Evolutionary conservation across 1,139 yeast species (phyloP), one percentile per base, ranked within the genome.

Genomic region (Candida frijolesensis): DNA sequence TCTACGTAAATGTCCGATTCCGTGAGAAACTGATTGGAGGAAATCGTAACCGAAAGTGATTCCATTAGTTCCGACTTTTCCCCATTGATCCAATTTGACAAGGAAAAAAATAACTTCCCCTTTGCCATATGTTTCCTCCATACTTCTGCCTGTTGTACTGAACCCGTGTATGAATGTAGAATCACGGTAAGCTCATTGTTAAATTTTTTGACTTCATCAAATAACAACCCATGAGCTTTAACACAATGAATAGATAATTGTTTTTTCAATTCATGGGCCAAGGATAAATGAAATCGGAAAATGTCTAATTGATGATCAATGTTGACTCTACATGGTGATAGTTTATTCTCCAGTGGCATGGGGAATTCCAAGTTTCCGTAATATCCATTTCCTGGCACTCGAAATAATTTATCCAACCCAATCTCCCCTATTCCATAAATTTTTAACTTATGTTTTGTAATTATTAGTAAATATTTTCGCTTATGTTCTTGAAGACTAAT

Each of bases 101-200:
- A 75, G 49, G 92, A 88, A 50, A 87, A 79, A 60, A 51, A 81
- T 14, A 78, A 58, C 10, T 60, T 51, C 8, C 48, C 53, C n/a
- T 35, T 40, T 14, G 45, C 43, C 8, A 60, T 59, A 34, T 57
- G 57, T 42, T 70, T 67, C 19, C 77, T 57, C 87, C 95, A 86
- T 46, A 73, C 58, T 47, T 72, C 70, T 4, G 83, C 79, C 51
- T 84, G 85, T 50, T 90, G 96, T 0, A 75, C 60, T 2, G 95
- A 84, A 0, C 97, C 98, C n/a, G 90, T 82, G 64, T 83, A 92
- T 0, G 97, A 89, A 63, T 92, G 98, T 30, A 92, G 72, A 34
- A 90, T 81, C 0, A 90, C 69, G 1, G 72, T 61, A 0, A 70
- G 59, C 18, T 55, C 29, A 25, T 25, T 47, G 22, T 44, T 33